These are phyloP conservation scores for Yamadazyma sp. DNA, from an alignment of 1,139 yeast species.

Conservation along the genomic window DNA sequence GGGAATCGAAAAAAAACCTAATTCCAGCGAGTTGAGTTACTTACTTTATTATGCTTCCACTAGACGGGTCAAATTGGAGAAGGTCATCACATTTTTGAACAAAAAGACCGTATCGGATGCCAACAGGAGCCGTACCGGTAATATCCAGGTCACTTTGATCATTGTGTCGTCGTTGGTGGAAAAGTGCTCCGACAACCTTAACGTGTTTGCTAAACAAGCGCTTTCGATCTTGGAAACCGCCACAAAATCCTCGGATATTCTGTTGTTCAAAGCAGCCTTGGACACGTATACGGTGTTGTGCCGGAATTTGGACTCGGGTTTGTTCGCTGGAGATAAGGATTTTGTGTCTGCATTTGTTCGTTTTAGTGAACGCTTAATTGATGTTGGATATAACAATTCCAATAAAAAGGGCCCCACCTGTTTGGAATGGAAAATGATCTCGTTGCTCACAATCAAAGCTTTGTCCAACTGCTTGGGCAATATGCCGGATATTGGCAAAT, in stretches of 20 bases:
- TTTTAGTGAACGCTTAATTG: slow-evolving; percentile 39
- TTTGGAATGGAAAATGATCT: slow-evolving; percentile 50
- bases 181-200: slow-evolving; percentile 79
- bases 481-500: slow-evolving; percentile 35
- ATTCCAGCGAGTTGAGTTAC: slow-evolving; percentile 86
- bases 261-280: slow-evolving; percentile 52
- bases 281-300: slow-evolving; percentile 62
- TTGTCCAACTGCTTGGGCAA: slow-evolving; percentile 45
- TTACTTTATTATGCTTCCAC: slow-evolving; percentile 90
- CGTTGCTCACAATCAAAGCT: slow-evolving; percentile 44
- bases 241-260: slow-evolving; percentile 51
- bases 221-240: slow-evolving; percentile 49
- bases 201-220: slow-evolving; percentile 70
- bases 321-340: slow-evolving; percentile 69
- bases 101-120: slow-evolving; percentile 66
- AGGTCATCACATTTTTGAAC: slow-evolving; percentile 71
- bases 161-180: slow-evolving; percentile 69
- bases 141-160: slow-evolving; percentile 76
- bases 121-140: slow-evolving; percentile 65
- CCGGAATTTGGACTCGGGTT: slow-evolving; percentile 59
- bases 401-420: slow-evolving; percentile 30
- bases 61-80: slow-evolving; percentile 81
- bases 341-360: slow-evolving; percentile 53
- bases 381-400: slow-evolving; percentile 19
- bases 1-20: slow-evolving; percentile 82